Evolutionary conservation across 768 basidiomycete species (phyloP).

Genomic region (Naganishia antarctica): DNA sequence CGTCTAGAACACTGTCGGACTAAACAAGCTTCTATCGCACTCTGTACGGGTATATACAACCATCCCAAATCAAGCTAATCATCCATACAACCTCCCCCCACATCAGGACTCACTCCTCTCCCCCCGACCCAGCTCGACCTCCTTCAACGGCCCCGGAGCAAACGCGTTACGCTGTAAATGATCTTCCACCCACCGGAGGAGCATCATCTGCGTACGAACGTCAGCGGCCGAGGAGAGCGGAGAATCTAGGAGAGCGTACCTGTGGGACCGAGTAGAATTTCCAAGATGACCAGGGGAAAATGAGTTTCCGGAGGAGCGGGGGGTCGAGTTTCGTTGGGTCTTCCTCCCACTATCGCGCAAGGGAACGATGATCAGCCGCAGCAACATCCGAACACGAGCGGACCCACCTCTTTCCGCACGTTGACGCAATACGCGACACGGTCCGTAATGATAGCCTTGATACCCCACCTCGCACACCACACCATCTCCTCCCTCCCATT

Average conservation of each 20-base stretch:
- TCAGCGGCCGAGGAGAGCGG: not conserved
- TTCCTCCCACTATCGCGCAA: conserved; percentile 35
- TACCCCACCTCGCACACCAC: conserved; percentile 43
- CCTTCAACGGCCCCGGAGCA: conserved; percentile 24
- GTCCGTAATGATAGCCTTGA: conserved; percentile 49
- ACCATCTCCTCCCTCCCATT: conserved; percentile 48
- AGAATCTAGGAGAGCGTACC: conserved; percentile 27
- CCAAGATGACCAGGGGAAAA: conserved; percentile 47
- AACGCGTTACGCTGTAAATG: conserved; percentile 24
- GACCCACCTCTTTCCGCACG: conserved; percentile 41
- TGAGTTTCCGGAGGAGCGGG: conserved; percentile 30
- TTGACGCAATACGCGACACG: conserved; percentile 37
- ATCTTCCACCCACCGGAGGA: conserved; percentile 23
- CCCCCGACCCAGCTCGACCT: not conserved
- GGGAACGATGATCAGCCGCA: not conserved
- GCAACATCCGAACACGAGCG: not conserved
- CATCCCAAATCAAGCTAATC: not conserved
- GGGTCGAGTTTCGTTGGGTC: conserved; percentile 33
- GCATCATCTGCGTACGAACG: conserved; percentile 14
- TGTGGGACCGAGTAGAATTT: conserved; percentile 44
- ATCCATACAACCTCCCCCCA: not conserved
- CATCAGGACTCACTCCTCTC: not conserved
- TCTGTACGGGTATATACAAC: too few species aligned
- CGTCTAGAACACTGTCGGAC: too few species aligned
- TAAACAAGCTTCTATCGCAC: too few species aligned